Conservation (phyloP, 1,284 basidiomycete species). For the Moesziomyces antarcticus region DNA sequence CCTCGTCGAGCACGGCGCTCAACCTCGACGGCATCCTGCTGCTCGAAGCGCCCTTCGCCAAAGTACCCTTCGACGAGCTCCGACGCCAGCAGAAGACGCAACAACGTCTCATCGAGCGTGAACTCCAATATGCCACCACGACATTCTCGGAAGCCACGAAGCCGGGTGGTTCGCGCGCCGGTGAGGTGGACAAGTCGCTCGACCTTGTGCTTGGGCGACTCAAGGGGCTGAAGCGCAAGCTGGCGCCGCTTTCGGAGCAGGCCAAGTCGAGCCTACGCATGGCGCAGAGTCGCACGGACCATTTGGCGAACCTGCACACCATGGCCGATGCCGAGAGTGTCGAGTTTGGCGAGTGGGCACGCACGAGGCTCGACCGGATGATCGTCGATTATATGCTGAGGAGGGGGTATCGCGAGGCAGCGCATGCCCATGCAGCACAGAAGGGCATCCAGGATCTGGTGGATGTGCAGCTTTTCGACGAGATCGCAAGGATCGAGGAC, state of each 20-base stretch:
- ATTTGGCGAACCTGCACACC: constrained; percentile 46
- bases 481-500: constrained; percentile 84
- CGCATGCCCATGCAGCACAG: constrained; percentile 34
- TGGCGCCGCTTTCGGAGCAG: constrained; percentile 63
- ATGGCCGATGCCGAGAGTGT: constrained; percentile 19
- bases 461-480: constrained; percentile 80
- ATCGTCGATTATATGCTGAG: constrained; percentile 90
- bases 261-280: constrained; percentile 32
- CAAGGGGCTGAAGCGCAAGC: constrained; percentile 83
- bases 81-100: constrained; percentile 55
- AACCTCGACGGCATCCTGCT: constrained; percentile 78
- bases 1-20: constrained; percentile 5
- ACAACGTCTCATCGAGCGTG: constrained; percentile 57
- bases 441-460: constrained; percentile 69
- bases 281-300: constrained; percentile 44
- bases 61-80: constrained; percentile 71
- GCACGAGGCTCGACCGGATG: constrained; percentile 85
- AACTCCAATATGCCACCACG: constrained; percentile 36
- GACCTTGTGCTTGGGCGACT: constrained; percentile 81
- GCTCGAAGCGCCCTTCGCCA: constrained; percentile 86
- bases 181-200: constrained; percentile 70
- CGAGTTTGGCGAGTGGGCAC: constrained; percentile 73
- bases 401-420: constrained; percentile 70
- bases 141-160: constrained; percentile 17
- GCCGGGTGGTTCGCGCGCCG: background rate